phyloP scores from a whole-genome alignment of 2,329 filamentous ascomycete genomes.

The Xylariaceae sp. region DNA sequence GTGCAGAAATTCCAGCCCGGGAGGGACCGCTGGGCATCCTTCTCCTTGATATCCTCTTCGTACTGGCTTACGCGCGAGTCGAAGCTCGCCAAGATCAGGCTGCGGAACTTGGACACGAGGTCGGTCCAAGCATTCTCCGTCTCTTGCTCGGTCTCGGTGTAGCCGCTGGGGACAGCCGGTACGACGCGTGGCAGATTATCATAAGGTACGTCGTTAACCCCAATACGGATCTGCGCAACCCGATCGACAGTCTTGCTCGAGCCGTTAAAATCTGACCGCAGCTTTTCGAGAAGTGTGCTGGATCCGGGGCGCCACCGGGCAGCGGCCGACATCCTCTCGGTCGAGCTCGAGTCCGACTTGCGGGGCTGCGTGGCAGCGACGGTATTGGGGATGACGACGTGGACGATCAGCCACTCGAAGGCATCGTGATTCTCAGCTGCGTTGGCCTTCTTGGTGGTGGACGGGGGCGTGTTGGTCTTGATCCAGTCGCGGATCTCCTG shows the following conservation, averaged over 20 bases:
- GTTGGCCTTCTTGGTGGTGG: constrained; percentile 51
- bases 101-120: constrained; percentile 78
- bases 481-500: constrained; percentile 86
- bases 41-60: constrained; percentile 94
- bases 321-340: constrained; percentile 51
- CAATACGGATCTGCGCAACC: constrained; percentile 77
- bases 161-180: constrained; percentile 54
- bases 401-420: constrained; percentile 89
- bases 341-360: constrained; percentile 43
- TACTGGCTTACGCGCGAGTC: constrained; percentile 88
- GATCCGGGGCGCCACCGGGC: constrained; percentile 74
- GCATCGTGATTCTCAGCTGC: constrained; percentile 91
- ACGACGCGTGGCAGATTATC: constrained; percentile 55
- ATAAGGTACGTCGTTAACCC: constrained; percentile 60
- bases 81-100: constrained; percentile 79
- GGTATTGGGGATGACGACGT: constrained; percentile 85
- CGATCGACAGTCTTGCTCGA: constrained; percentile 65
- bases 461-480: constrained; percentile 61
- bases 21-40: constrained; percentile 75
- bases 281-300: constrained; percentile 79
- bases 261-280: constrained; percentile 83
- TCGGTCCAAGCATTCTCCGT: constrained; percentile 77
- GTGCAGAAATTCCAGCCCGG: constrained; percentile 99
- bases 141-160: constrained; percentile 67
- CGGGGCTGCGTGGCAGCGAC: constrained; percentile 71